Conservation (phyloP, 2,329 filamentous ascomycete genomes). For the Sporothrix sp. region DNA sequence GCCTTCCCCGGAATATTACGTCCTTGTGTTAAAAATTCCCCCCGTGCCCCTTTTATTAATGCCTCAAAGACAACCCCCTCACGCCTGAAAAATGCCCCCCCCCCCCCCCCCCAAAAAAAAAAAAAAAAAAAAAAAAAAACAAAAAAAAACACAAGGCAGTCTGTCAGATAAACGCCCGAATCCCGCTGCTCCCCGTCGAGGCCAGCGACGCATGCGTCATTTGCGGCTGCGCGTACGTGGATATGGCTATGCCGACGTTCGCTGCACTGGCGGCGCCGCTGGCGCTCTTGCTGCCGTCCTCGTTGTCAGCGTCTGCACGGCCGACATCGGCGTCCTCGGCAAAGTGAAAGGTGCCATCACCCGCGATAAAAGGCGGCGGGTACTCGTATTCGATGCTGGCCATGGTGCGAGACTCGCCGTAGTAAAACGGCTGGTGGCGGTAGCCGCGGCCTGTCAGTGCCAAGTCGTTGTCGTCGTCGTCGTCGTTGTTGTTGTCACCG, state of each 20-base stretch:
- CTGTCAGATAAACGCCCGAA: constrained; percentile 12
- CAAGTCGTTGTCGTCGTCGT: background rate
- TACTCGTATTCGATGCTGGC: constrained; percentile 11
- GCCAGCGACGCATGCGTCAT: constrained; percentile 13
- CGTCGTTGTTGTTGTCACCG: background rate
- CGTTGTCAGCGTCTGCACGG: background rate
- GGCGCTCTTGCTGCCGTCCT: background rate
- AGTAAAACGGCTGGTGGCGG: constrained; percentile 9
- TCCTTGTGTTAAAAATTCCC: too few relatives aligned
- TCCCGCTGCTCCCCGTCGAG: constrained; percentile 14
- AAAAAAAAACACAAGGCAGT: background rate
- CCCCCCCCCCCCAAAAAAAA: too few relatives aligned
- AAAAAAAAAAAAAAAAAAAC: background rate
- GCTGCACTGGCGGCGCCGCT: background rate
- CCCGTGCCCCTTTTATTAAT: too few relatives aligned
- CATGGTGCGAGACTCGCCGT: constrained; percentile 4
- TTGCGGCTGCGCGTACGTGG: constrained; percentile 13
- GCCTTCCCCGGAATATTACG: too few relatives aligned
- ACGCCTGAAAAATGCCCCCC: background rate
- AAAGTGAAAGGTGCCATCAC: background rate
- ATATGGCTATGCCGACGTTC: constrained; percentile 14
- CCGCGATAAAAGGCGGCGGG: constrained; percentile 10
- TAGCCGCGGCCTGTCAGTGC: background rate
- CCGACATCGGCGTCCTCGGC: too few relatives aligned
- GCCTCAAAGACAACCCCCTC: too few relatives aligned